These are phyloP conservation scores for Auriscalpium vulgare DNA, from an alignment of 768 basidiomycete genomes.

Conservation along the genomic window DNA sequence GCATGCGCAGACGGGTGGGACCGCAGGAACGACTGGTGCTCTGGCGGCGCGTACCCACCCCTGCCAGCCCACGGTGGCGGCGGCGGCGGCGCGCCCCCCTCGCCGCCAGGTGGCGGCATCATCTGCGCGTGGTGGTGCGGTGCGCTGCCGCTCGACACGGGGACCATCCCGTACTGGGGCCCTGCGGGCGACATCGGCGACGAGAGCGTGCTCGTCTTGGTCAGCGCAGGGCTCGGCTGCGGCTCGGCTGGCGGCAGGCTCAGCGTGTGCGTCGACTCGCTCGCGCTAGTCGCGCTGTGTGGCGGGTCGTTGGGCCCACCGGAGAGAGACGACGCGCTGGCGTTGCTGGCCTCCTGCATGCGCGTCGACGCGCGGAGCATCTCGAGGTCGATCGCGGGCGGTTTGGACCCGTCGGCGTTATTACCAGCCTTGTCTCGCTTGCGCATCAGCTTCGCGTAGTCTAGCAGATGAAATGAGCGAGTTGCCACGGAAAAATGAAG, in stretches of 20 bases:
- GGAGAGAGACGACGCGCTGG: background rate
- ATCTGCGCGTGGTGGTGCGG: background rate
- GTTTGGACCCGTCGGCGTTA: conserved; percentile 41
- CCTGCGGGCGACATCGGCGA: conserved; percentile 6
- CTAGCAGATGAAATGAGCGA: conserved; percentile 26
- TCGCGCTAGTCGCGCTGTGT: background rate
- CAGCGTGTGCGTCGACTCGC: background rate
- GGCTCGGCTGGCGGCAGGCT: background rate
- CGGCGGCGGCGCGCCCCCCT: background rate
- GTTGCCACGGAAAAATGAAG: conserved; percentile 4
- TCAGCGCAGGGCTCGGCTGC: conserved; percentile 10
- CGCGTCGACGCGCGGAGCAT: conserved; percentile 55
- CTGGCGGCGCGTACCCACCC: conserved; percentile 7
- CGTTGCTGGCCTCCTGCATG: conserved; percentile 7
- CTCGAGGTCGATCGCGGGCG: conserved; percentile 60
- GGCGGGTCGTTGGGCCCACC: conserved; percentile 11
- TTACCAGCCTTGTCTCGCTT: conserved; percentile 58
- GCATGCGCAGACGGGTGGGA: conserved; percentile 33
- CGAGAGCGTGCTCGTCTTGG: conserved; percentile 8
- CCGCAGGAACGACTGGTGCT: conserved; percentile 42
- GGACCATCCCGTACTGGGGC: background rate
- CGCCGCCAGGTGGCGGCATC: background rate
- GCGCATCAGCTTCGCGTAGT: conserved; percentile 78
- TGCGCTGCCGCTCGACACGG: background rate
- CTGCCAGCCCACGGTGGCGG: conserved; percentile 3